A percentile compares a stretch with the other conserved stretches of the same genome.
These are phyloP conservation scores for Aspergillus udagawae DNA, from an alignment of 2,329 filamentous ascomycete genomes.

Conservation along the genomic window DNA sequence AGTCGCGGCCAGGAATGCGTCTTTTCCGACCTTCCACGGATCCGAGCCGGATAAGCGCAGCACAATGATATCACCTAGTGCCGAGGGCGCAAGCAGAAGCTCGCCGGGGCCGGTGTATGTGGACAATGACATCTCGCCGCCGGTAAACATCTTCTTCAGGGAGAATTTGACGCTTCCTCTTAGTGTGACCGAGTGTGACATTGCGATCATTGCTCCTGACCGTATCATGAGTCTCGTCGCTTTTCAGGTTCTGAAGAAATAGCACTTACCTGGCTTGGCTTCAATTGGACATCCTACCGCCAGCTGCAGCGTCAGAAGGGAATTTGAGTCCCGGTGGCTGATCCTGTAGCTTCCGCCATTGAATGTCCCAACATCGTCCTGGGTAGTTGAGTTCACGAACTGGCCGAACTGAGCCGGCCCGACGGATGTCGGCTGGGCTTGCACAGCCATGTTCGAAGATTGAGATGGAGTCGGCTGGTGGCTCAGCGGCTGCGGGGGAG, in stretches of 20 bases:
- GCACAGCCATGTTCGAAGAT: slow-evolving; percentile 9
- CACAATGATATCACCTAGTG: slow-evolving; percentile 80
- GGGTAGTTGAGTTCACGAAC: slow-evolving; percentile 58
- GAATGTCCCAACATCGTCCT: slow-evolving; percentile 92
- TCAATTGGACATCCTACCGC: slow-evolving; percentile 81
- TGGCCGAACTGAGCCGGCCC: slow-evolving; percentile 48
- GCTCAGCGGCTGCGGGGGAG: slow-evolving; percentile 9
- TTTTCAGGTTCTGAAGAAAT: neutral
- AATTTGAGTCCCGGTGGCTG: slow-evolving; percentile 87
- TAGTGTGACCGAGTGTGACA: slow-evolving; percentile 83
- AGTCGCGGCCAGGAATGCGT: slow-evolving; percentile 80
- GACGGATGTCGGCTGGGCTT: slow-evolving; percentile 30
- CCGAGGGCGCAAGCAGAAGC: slow-evolving; percentile 73
- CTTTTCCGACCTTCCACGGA: slow-evolving; percentile 78
- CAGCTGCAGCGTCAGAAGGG: slow-evolving; percentile 81
- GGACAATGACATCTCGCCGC: slow-evolving; percentile 73
- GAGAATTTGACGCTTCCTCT: slow-evolving; percentile 80
- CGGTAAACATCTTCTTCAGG: slow-evolving; percentile 83
- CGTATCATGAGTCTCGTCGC: neutral
- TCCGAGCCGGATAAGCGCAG: slow-evolving; percentile 65
- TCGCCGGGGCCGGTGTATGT: slow-evolving; percentile 88
- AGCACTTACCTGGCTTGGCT: slow-evolving; percentile 66
- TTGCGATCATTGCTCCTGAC: slow-evolving; percentile 82
- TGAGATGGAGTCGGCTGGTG: slow-evolving; percentile 2
- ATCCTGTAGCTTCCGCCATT: slow-evolving; percentile 94